These are phyloP conservation scores for Sporothrix humicola DNA, from an alignment of 2,329 filamentous ascomycete species.

Conservation along the genomic window DNA sequence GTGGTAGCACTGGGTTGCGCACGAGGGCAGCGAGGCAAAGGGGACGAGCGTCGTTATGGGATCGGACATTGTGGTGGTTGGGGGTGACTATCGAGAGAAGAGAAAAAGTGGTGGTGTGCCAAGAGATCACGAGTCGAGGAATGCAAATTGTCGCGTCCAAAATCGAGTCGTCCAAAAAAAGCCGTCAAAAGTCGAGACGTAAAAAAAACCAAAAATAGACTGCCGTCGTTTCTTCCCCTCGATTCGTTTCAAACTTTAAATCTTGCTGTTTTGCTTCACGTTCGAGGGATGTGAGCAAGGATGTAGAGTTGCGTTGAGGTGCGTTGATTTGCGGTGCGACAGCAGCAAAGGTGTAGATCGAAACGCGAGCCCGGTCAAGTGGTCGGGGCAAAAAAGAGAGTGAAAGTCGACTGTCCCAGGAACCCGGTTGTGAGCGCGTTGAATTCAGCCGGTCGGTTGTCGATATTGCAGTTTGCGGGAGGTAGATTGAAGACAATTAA, in stretches of 20 bases:
- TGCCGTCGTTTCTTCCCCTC: not conserved
- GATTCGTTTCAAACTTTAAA: conserved; percentile 5
- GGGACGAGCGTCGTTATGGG: conserved; percentile 60
- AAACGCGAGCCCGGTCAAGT: not conserved
- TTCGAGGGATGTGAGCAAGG: not conserved
- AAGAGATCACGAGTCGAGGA: not conserved
- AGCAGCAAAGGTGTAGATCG: not conserved
- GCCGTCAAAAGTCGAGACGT: not conserved
- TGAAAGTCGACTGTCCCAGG: not conserved
- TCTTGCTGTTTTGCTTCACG: not conserved
- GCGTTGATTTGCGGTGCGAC: no score
- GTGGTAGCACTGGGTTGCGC: conserved; percentile 62
- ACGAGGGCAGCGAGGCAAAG: conserved; percentile 64
- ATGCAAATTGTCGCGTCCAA: not conserved
- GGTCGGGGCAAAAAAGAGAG: not conserved
- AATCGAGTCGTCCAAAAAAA: not conserved
- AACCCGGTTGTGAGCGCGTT: not conserved
- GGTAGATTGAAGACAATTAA: not conserved
- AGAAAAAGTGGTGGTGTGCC: not conserved
- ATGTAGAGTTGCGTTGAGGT: not conserved
- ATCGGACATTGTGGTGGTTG: conserved; percentile 18
- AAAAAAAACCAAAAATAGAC: not conserved
- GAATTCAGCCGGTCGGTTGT: conserved; percentile 11
- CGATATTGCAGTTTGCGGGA: not conserved
- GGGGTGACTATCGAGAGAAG: not conserved